phyloP scores from a whole-genome alignment of 2,329 filamentous ascomycete genomes.

The Neurospora sp. region DNA sequence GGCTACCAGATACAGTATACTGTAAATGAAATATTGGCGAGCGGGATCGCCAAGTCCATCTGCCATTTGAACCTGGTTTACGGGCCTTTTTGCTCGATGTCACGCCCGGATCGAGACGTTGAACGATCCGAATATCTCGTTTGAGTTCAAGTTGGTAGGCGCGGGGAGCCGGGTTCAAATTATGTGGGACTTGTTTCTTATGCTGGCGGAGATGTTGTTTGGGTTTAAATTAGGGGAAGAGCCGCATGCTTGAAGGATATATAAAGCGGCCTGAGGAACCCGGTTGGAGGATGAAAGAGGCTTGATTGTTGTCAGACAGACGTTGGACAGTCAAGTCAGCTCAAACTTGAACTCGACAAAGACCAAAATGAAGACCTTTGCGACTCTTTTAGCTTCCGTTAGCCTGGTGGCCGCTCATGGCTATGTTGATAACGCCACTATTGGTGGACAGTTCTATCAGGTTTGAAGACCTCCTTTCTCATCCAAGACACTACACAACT shows the following conservation, averaged over 20 bases:
- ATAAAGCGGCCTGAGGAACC: background rate
- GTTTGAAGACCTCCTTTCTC: background rate
- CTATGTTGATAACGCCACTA: conserved; percentile 35
- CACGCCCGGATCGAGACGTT: background rate
- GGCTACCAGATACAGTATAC: background rate
- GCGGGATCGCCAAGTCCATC: conserved; percentile 1
- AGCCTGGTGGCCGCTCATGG: conserved; percentile 38
- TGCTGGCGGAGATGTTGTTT: background rate
- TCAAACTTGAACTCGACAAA: background rate
- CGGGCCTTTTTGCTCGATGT: background rate
- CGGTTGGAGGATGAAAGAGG: background rate
- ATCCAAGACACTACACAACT: too few species aligned
- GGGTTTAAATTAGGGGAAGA: background rate
- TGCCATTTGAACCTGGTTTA: conserved; percentile 3
- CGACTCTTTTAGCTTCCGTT: conserved; percentile 23
- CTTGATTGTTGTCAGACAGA: background rate
- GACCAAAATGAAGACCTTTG: conserved; percentile 20
- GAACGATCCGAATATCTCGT: background rate
- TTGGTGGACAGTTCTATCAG: conserved; percentile 29
- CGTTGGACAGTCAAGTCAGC: background rate
- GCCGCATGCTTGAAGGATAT: background rate
- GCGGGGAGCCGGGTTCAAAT: background rate
- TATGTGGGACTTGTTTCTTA: background rate
- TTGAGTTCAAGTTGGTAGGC: background rate
- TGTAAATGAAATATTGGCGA: background rate